Base-by-base conservation (phyloP, 495 filamentous ascomycete genomes). In the Lophiotrema nucula region DNA sequence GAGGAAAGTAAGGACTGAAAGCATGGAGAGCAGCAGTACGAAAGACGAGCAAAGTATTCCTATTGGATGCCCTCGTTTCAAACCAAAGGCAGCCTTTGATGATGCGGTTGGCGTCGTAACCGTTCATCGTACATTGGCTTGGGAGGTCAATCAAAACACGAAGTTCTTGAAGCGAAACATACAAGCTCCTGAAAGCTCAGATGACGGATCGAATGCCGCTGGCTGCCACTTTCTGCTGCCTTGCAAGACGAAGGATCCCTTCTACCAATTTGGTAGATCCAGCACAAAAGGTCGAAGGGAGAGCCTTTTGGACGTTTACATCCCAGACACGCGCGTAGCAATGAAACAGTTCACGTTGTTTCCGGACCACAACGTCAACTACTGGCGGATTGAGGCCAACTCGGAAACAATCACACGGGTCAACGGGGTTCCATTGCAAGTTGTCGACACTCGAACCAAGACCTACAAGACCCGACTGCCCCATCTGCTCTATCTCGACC, bases 361-460 rank as follows among this genome's bases (percentile, higher is more conserved):
- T 3, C 26, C 46, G 10, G 46, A 24, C 4, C 38, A 12, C 12
- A 22, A n/a, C 4, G 5, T 12, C 25, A 27, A 38, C 12, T 8
- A 21, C 16, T 53, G 50, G 50, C 16, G 35, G 16, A 4, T 43
- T 11, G 15, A 43, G 4, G 23, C 50, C 13, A 24, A 42, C 3
- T 15, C 50, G 12, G 37, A 44, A 21, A 43, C 50, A 2, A 15
- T 53, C 22, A 31, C 38, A 5, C 24, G 1, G 12, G 50, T 43
- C 3, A 43, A 53, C 18, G 50, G 25, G 13, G 38, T 53, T 8
- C 50, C 50, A 53, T 5, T 53, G 15, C 50, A 53, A 21, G 25
- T 26, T 15, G 16, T 21, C 16, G 44, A 35, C 4, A 11, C 22
- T 43, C 35, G 38, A 11, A 53, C 23, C 10, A 53, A 53, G 50